Conservation (phyloP, 495 filamentous ascomycete species). For the Umbilicaria muhlenbergii region DNA sequence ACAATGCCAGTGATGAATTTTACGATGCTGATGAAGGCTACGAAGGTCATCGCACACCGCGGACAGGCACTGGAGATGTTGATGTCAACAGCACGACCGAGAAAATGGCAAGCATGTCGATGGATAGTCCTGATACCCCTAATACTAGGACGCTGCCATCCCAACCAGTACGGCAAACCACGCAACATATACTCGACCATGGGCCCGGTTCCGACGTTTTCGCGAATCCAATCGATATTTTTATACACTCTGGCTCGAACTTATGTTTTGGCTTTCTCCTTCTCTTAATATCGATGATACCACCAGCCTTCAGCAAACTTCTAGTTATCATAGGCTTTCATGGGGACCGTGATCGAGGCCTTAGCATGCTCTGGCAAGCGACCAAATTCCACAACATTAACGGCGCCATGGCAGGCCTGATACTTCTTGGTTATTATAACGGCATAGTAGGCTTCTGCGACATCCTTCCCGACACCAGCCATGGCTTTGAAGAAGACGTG, state of each 20-base stretch:
- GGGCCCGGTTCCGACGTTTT: conserved; percentile 41
- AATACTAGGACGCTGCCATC: conserved; percentile 2
- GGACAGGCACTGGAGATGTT: conserved; percentile 20
- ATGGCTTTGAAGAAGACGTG: conserved; percentile 32
- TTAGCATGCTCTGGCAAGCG: conserved; percentile 83
- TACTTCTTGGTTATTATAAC: conserved; percentile 76
- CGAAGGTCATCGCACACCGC: conserved; percentile 5
- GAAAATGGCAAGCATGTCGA: conserved; percentile 20
- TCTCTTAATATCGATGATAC: conserved; percentile 76
- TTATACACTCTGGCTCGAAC: conserved; percentile 74
- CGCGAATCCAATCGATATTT: conserved; percentile 58
- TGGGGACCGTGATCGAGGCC: conserved; percentile 72
- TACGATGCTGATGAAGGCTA: conserved; percentile 27
- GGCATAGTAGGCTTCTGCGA: conserved; percentile 73
- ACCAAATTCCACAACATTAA: conserved; percentile 79
- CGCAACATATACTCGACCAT: conserved; percentile 23
- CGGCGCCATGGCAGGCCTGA: conserved; percentile 73
- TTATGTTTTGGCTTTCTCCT: conserved; percentile 82
- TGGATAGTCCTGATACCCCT: conserved; percentile 9
- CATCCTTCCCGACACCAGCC: conserved; percentile 48
- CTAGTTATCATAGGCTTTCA: conserved; percentile 82
- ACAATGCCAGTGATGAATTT: conserved; percentile 20
- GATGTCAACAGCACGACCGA: conserved; percentile 14
- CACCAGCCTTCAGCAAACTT: conserved; percentile 71
- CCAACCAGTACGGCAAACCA: conserved; percentile 11